Evolutionary conservation across 345 rosid species (phyloP).

Genomic region (thale cress (Arabidopsis thaliana)): DNA sequence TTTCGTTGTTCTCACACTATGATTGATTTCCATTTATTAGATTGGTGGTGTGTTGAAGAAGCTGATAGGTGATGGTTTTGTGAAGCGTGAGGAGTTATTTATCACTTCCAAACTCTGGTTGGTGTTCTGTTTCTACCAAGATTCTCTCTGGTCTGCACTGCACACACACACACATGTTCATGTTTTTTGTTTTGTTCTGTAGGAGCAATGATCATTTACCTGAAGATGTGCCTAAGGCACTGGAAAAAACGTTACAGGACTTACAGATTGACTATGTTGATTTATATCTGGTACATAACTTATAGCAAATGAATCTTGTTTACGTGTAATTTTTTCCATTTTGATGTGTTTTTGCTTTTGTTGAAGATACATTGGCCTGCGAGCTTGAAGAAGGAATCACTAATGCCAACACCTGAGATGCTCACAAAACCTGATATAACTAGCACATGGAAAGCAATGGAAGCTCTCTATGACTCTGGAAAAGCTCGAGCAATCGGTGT

Average conservation of each 20-base stretch:
- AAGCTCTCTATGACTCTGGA: slow-evolving; percentile 63
- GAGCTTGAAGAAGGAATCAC: slow-evolving; percentile 59
- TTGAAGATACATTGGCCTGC: slow-evolving; percentile 74
- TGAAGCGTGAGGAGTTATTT: slow-evolving; percentile 53
- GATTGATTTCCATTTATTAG: slow-evolving; percentile 32
- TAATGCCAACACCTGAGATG: slow-evolving; percentile 47
- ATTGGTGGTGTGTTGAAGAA: slow-evolving; percentile 51
- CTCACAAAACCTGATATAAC: slow-evolving; percentile 59
- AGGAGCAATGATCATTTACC: slow-evolving; percentile 58
- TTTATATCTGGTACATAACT: slow-evolving; percentile 57
- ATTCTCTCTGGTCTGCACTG: neutral
- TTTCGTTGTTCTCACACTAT: neutral
- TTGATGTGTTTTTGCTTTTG: slow-evolving; percentile 1
- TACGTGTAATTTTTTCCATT: neutral
- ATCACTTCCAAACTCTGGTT: slow-evolving; percentile 60
- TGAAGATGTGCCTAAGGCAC: slow-evolving; percentile 58
- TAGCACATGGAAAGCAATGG: slow-evolving; percentile 71
- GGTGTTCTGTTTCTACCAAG: slow-evolving; percentile 3
- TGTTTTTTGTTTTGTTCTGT: neutral
- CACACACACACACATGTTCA: neutral
- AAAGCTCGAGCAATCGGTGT: slow-evolving; percentile 71
- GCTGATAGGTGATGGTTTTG: slow-evolving; percentile 48
- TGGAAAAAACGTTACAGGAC: slow-evolving; percentile 53
- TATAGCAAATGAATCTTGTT: neutral
- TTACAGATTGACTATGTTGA: slow-evolving; percentile 61